phyloP scores from a whole-genome alignment of 139 green algal species.

The Micractinium sp. region DNA sequence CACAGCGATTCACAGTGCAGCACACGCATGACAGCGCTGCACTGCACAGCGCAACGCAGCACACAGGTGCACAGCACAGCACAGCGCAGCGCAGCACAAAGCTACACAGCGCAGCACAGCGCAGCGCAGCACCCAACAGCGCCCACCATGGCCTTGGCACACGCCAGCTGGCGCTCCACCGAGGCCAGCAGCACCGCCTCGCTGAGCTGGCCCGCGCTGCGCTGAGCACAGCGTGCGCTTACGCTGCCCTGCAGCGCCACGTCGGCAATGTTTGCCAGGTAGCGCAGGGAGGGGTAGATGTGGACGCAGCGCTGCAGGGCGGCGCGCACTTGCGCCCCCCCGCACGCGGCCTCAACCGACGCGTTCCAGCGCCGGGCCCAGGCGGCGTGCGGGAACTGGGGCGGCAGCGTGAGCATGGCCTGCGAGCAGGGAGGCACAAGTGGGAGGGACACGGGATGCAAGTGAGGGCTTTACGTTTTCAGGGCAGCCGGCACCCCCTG shows the following conservation, averaged over 20 bases:
- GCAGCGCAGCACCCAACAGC: background rate
- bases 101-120: background rate
- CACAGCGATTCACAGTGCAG: background rate
- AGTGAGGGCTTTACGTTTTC: no score
- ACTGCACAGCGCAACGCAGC: background rate
- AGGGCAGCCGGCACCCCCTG: no score
- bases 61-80: background rate
- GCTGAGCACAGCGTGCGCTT: background rate
- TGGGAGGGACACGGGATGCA: no score
- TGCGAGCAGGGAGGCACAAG: background rate
- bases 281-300: slow-evolving; percentile 27
- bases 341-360: slow-evolving; percentile 31
- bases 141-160: slow-evolving; percentile 19
- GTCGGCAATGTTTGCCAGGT: slow-evolving; percentile 43
- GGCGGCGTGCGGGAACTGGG: background rate
- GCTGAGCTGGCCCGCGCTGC: background rate
- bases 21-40: no score
- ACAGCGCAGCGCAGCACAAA: background rate
- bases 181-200: background rate
- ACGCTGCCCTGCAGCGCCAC: background rate
- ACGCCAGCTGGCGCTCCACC: slow-evolving; percentile 5
- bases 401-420: slow-evolving; percentile 61
- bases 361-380: slow-evolving; percentile 38
- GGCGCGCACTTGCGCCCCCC: background rate
- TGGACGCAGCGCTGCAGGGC: slow-evolving; percentile 35